Evolutionary conservation across 352 stramenopile genomes (phyloP), one percentile per base, ranked within the genome.

Genomic region (Globisporangium mamillatum): DNA sequence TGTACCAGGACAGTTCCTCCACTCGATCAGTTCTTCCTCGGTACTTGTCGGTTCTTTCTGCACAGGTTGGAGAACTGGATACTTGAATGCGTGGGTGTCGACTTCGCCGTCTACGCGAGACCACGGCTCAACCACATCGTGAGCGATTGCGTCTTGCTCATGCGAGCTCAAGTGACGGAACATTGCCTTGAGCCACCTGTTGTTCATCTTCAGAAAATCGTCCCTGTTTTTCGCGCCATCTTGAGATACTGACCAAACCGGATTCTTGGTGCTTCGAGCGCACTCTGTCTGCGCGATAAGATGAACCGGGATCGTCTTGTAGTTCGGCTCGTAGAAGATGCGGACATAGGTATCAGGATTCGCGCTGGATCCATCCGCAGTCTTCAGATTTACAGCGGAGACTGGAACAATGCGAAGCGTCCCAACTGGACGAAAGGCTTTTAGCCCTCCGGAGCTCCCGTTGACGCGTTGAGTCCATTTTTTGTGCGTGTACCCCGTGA

Each of bases 251-350:
- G 69, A 46, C 75, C 72, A 75, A 48, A 73, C 46, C 10, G 75
- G 72, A 27, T 72, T 67, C 41, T 27, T n/a, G 1, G 60, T 64
- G 20, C 55, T 55, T 9, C 61, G 44, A 29, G 67, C 72, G 36
- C 64, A 73, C 50, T 77, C 73, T 10, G 75, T 78, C 59, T 74
- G 66, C 5, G 75, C 75, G 53, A 81, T 66, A 22, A 79, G 58
- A 8, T 69, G 73, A 20, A 73, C 71, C 18, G 75, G 72, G 18
- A 81, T 68, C 9, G 75, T 69, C 48, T 81, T 81, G 68, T 71
- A 81, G 38, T 79, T 74, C 4, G 75, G 73, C 67, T 81, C 75
- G 52, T 81, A 81, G 44, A 66, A 76, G 14, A 81, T 60, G 9
- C 70, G 68, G 9, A 81, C 75, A 24, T 71, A 78, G 18, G 72